Evolutionary conservation across 257 asterid genomes (phyloP), one percentile per base, ranked within the genome.

Genomic region (Ligustrum vulgare): DNA sequence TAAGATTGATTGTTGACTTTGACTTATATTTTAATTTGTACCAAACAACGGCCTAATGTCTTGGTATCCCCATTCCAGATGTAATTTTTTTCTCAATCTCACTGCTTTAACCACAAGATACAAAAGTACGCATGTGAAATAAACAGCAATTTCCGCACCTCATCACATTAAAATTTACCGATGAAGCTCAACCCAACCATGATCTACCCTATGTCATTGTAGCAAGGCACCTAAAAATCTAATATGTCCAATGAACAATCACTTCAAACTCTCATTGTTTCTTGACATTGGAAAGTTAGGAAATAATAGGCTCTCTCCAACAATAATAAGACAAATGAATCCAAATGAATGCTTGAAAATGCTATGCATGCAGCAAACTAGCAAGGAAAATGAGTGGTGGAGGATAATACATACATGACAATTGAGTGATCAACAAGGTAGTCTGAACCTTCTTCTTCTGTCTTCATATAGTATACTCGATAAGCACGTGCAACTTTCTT

Each of bases 371-470:
- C 74, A 74, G 47, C 75, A 58, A 8, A 23, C 2, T 28, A 43
- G 41, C 7, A 43, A 35, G 80, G 22, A 75, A 77, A 45, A 54
- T 54, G 36, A 62, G 73, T 35, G 34, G 18, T 37, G 20, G 67
- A 78, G 79, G 70, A 25, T 67, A 37, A 77, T 25, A 81, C 98
- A 11, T 87, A 94, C 98, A 92, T 94, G 88, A 89, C 93, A 74
- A 94, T 92, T n/a, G 99, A 94, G 86, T 94, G 99, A 84, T 94
- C 99, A 8, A 94, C 98, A 43, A 94, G 95, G 82, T 94, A 92
- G 77, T 94, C 97, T 72, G 95, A 92, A 70, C 94, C 97, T 79
- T 94, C 97, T 83, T 90, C 97, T 76, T 92, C 98, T 1, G 98
- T 94, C 88, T 92, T 94, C 97, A 92, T 94, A 74, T 91, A 94